A percentile compares a stretch with the other conserved stretches of the same genome.
Conservation (phyloP, 805 yeast species). For the Ogataea glucozyma region DNA sequence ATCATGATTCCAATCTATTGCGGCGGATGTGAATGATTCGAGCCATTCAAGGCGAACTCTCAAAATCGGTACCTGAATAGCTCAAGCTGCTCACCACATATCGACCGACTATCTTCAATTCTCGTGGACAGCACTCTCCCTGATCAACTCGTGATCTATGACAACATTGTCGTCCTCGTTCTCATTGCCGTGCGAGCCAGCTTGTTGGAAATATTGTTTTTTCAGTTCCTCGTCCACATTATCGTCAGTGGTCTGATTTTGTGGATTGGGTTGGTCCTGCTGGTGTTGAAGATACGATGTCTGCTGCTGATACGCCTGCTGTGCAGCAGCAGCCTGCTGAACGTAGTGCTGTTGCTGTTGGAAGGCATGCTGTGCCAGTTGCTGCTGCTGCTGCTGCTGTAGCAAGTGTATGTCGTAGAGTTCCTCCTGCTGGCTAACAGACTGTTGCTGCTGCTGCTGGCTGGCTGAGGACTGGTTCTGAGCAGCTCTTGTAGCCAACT, state of each 20-base stretch:
- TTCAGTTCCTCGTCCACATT: conserved; percentile 28
- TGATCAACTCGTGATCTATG: conserved; percentile 17
- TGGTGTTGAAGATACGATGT: conserved; percentile 2
- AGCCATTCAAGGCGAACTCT: no score
- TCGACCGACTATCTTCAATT: neutral
- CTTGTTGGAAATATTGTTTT: conserved; percentile 15
- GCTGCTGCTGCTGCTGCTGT: conserved; percentile 24
- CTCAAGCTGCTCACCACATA: neutral
- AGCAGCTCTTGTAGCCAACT: conserved; percentile 28
- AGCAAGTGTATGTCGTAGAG: conserved; percentile 22
- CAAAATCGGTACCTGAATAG: no score
- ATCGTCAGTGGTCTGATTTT: conserved; percentile 17
- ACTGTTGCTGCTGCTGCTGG: conserved; percentile 11
- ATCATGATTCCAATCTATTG: no score
- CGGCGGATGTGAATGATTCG: no score
- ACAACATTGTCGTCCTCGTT: conserved; percentile 13
- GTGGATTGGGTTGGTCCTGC: conserved; percentile 1
- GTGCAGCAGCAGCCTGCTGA: conserved; percentile 7
- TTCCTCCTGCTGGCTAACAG: conserved; percentile 17
- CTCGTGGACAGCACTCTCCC: conserved; percentile 12
- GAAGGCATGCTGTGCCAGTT: conserved; percentile 18
- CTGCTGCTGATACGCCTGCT: conserved; percentile 6
- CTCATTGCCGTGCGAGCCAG: conserved; percentile 4
- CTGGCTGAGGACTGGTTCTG: conserved; percentile 17
- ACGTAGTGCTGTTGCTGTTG: conserved; percentile 15